These are phyloP conservation scores for Voacanga thouarsii DNA, from an alignment of 257 asterid species.

Conservation along the genomic window DNA sequence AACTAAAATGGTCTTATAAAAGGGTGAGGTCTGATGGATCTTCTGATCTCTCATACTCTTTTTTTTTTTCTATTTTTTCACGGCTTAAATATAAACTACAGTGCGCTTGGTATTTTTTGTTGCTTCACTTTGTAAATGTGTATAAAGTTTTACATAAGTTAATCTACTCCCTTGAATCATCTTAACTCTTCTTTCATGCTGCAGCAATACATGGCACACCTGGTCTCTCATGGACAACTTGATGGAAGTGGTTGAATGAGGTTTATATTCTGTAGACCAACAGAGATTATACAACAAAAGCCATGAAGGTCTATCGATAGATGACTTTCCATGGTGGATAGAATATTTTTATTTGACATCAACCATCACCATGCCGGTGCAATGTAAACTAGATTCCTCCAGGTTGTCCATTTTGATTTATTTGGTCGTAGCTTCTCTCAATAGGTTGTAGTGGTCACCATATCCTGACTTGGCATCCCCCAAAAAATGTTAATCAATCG, in stretches of 20 bases:
- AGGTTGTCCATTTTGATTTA: background rate
- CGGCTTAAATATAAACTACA: background rate
- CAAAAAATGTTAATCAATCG: background rate
- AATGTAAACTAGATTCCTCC: background rate
- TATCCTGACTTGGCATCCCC: background rate
- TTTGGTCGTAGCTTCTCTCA: background rate
- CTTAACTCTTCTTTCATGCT: constrained; percentile 3
- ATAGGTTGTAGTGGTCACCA: no score
- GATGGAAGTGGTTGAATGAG: constrained; percentile 73
- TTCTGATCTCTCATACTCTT: background rate
- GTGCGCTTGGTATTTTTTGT: background rate
- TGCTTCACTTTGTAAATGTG: background rate
- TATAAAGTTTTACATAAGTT: background rate
- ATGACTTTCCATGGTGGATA: background rate
- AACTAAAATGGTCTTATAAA: background rate
- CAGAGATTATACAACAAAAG: background rate
- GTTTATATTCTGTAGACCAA: background rate
- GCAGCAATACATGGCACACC: constrained; percentile 92
- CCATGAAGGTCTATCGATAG: background rate
- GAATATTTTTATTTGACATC: background rate
- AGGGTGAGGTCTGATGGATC: background rate
- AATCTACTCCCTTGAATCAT: background rate
- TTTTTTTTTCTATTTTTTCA: background rate
- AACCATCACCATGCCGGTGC: background rate
- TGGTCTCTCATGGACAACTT: constrained; percentile 71